Base-by-base conservation (phyloP, 1,139 yeast species). In the Suhomyces chickasaworum region DNA sequence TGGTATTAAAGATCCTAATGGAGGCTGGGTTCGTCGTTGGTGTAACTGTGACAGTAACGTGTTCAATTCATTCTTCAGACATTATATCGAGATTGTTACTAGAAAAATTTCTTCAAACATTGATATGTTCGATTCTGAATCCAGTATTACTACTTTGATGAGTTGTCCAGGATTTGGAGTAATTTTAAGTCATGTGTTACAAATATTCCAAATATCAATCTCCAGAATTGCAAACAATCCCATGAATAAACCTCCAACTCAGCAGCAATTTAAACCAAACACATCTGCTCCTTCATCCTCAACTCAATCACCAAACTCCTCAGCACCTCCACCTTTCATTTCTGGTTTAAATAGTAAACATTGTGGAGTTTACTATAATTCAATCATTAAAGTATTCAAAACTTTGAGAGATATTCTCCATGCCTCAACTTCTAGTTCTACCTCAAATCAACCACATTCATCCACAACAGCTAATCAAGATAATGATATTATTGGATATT, bases 1-100 rank as follows among this genome's bases (percentile, higher is more conserved):
- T 17, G 85, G 85, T 1, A 80, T 80, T 16, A 67, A 71, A 23
- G 86, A 81, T 48, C 82, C 89, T 3, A 77, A 73, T 49, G 90
- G 89, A 0, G 66, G 77, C 12, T 87, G 95, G 95, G 83, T 81
- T 1, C 70, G 81, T 45, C 67, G 77, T 43, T 75, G 79, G 79
- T 65, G 69, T 52, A 61, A 62, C 53, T 63, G 69, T 44, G 88
- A 69, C 77, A 89, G 90, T 66, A 83, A 55, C 63, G 74, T 88
- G 1, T 87, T 89, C 63, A 78, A 80, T 52, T 83, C 95, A 1
- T 89, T 89, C 57, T 68, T 87, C 47, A 83, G 89, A 58, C 95
- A 89, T 62, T 86, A 85, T 58, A 65, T 65, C 47, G 66, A 45
- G n/a, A 74, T 77, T 2, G 65, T 75, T 13, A 13, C 12, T 57